A percentile compares a stretch with the other conserved stretches of the same genome.
Conservation (phyloP, 2,329 filamentous ascomycete genomes). For the Diplodia intermedia region DNA sequence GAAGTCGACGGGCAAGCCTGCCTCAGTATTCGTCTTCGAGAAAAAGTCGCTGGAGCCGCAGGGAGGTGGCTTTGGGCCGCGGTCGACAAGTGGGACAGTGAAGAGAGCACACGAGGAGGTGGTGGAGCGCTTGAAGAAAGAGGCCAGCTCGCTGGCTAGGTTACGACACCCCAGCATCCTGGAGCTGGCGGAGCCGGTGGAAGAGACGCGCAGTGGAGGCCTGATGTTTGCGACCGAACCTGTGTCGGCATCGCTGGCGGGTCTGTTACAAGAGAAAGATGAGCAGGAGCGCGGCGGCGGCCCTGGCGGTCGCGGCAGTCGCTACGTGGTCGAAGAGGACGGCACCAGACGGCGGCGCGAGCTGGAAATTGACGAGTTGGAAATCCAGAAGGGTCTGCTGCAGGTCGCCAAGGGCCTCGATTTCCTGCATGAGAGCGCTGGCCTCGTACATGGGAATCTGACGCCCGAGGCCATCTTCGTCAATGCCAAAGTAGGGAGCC, state of each 20-base stretch:
- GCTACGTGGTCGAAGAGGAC: slow-evolving; percentile 80
- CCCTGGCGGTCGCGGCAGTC: slow-evolving; percentile 72
- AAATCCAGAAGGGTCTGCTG: slow-evolving; percentile 94
- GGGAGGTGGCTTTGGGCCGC: slow-evolving; percentile 60
- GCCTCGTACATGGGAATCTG: slow-evolving; percentile 90
- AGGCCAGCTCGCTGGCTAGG: slow-evolving; percentile 86
- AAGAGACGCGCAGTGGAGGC: slow-evolving; percentile 89
- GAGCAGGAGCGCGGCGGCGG: slow-evolving; percentile 77
- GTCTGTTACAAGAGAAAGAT: slow-evolving; percentile 85
- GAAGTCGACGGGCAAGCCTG: slow-evolving; percentile 88
- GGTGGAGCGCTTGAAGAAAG: slow-evolving; percentile 86
- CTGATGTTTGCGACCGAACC: slow-evolving; percentile 95
- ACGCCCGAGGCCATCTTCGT: slow-evolving; percentile 93
- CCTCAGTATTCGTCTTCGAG: slow-evolving; percentile 94
- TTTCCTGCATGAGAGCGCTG: slow-evolving; percentile 93
- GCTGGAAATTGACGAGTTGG: slow-evolving; percentile 92
- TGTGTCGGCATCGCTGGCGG: slow-evolving; percentile 86
- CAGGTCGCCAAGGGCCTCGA: slow-evolving; percentile 94
- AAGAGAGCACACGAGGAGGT: slow-evolving; percentile 89
- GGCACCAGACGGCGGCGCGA: slow-evolving; percentile 77
- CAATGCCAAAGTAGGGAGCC: slow-evolving; percentile 78
- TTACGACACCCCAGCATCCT: slow-evolving; percentile 90
- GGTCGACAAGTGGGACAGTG: slow-evolving; percentile 70
- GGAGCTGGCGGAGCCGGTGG: slow-evolving; percentile 91
- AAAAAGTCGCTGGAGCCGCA: slow-evolving; percentile 80